phyloP scores from a whole-genome alignment of 2,329 filamentous ascomycete species.

The Fusarium buharicum region DNA sequence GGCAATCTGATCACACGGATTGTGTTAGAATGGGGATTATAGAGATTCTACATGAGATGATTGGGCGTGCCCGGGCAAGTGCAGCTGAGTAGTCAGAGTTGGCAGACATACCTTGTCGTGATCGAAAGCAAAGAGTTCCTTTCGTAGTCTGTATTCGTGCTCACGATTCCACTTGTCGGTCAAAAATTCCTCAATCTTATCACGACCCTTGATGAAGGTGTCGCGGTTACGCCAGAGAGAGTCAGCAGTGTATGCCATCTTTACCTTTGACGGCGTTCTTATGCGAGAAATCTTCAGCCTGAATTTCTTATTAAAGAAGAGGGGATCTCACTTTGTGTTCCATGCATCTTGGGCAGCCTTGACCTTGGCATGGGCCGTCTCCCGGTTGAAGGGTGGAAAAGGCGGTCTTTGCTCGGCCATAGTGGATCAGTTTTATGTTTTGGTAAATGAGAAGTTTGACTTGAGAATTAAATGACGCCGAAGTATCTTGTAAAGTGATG shows the following conservation, averaged over 20 bases:
- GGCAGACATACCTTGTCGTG: slow-evolving; percentile 65
- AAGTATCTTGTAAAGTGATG: not conserved
- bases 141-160: slow-evolving; percentile 76
- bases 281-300: not conserved
- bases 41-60: fast-evolving
- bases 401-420: slow-evolving; percentile 51
- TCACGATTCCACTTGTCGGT: slow-evolving; percentile 80
- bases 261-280: slow-evolving; percentile 72
- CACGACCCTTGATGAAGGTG: slow-evolving; percentile 74
- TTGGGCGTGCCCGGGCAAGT: not conserved
- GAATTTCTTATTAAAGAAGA: too few relatives aligned
- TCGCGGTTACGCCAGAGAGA: slow-evolving; percentile 84
- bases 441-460: not conserved
- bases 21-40: not conserved
- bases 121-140: slow-evolving; percentile 83
- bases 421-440: not conserved
- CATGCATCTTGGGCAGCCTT: slow-evolving; percentile 85
- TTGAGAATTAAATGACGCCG: not conserved
- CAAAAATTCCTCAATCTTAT: slow-evolving; percentile 74
- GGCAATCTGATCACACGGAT: slow-evolving; percentile 65
- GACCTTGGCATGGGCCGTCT: slow-evolving; percentile 78
- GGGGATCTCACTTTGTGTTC: slow-evolving; percentile 73
- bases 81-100: too few relatives aligned
- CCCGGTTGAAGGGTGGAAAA: slow-evolving; percentile 77
- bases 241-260: slow-evolving; percentile 78